Conservation (phyloP, 1,284 basidiomycete species). For the Microbotryum lychnidis-dioicae region DNA sequence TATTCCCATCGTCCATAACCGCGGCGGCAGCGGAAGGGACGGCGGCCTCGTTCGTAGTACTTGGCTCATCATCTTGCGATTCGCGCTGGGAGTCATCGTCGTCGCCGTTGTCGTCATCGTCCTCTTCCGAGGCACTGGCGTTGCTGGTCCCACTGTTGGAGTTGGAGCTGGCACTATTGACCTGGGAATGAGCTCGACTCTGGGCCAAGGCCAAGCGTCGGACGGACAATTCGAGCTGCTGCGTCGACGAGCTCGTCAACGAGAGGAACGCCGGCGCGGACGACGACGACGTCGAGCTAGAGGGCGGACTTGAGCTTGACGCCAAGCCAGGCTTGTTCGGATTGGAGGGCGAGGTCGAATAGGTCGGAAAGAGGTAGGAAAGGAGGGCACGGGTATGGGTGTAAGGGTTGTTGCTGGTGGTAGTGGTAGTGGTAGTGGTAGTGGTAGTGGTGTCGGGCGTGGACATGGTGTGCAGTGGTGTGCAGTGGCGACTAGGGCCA, state of each 20-base stretch:
- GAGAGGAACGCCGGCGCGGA: slow-evolving; percentile 4
- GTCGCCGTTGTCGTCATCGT: slow-evolving; percentile 17
- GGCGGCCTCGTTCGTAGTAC: neutral
- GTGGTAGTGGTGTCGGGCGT: no score
- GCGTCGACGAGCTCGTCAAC: slow-evolving; percentile 8
- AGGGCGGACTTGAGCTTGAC: slow-evolving; percentile 7
- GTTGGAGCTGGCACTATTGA: no score
- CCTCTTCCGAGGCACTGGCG: slow-evolving; percentile 15
- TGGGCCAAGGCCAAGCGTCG: slow-evolving; percentile 27
- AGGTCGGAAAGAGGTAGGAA: slow-evolving; percentile 20
- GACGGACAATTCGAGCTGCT: slow-evolving; percentile 21
- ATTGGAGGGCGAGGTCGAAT: slow-evolving; percentile 1
- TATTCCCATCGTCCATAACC: no score
- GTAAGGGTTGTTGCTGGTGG: neutral
- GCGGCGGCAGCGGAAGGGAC: no score
- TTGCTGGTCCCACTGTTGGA: slow-evolving; percentile 12
- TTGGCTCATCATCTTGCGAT: slow-evolving; percentile 6
- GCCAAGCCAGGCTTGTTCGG: neutral
- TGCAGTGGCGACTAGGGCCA: no score
- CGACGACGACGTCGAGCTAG: neutral
- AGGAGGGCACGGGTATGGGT: slow-evolving; percentile 21
- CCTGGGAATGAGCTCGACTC: slow-evolving; percentile 11
- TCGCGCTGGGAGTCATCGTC: neutral
- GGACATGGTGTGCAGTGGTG: no score
- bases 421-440: no score